A percentile compares a stretch with the other conserved stretches of the same genome.
phyloP scores from a whole-genome alignment of 2,329 filamentous ascomycete genomes.

The Aspergillus pseudotamarii region DNA sequence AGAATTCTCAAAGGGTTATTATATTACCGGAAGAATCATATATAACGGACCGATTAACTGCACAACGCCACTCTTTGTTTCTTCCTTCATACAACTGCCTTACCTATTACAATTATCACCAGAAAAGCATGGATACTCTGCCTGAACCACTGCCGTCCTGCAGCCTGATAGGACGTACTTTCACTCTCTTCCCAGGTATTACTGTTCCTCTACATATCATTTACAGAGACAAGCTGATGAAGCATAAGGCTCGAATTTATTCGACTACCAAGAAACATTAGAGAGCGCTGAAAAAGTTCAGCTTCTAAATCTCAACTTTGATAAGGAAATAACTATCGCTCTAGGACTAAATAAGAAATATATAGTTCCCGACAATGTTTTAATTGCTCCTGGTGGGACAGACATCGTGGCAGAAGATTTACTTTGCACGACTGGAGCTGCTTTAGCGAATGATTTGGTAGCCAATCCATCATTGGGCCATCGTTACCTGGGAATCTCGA shows the following conservation, averaged over 20 bases:
- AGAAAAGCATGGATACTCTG: slow-evolving; percentile 1
- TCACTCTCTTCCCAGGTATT: slow-evolving; percentile 2
- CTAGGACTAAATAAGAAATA: not conserved
- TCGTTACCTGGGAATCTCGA: slow-evolving; percentile 2
- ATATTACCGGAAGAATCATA: not conserved
- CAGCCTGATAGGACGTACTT: slow-evolving; percentile 1
- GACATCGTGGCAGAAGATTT: not conserved
- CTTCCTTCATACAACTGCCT: not conserved
- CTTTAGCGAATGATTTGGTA: not conserved
- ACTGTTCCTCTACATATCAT: not conserved
- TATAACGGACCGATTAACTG: slow-evolving; percentile 2
- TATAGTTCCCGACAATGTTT: not conserved
- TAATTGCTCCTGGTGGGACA: slow-evolving; percentile 1
- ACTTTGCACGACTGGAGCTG: not conserved
- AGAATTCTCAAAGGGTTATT: not conserved
- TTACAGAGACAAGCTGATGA: not conserved
- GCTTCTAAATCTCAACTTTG: not conserved
- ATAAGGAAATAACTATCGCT: not conserved
- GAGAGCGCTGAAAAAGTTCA: slow-evolving; percentile 1
- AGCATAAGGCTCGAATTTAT: slow-evolving; percentile 3
- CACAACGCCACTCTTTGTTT: not conserved
- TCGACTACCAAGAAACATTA: slow-evolving; percentile 1
- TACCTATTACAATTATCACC: not conserved
- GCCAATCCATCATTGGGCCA: slow-evolving; percentile 1
- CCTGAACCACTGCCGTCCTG: not conserved